A percentile compares a stretch with the other conserved stretches of the same genome.
These are phyloP conservation scores for Phialophora chinensis DNA, from an alignment of 2,329 filamentous ascomycete species.

Conservation along the genomic window DNA sequence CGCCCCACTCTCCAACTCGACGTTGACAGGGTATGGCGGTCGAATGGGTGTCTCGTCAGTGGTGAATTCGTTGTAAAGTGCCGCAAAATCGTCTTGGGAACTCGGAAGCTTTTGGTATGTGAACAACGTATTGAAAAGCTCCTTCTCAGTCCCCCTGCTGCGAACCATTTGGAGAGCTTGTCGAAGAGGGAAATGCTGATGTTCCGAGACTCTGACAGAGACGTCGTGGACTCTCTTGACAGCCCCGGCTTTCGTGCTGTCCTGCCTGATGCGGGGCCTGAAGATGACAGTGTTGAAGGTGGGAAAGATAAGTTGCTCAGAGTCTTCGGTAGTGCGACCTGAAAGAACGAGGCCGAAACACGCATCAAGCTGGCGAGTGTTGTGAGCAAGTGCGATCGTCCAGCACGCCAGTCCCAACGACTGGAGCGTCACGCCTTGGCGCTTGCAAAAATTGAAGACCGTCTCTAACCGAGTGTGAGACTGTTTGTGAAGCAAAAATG, in stretches of 20 bases:
- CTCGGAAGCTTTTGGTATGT: constrained; percentile 66
- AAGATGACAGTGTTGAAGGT: constrained; percentile 90
- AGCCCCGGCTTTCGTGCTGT: constrained; percentile 62
- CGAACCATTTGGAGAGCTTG: constrained; percentile 65
- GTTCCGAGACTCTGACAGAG: constrained; percentile 68
- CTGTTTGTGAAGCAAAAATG: constrained; percentile 53
- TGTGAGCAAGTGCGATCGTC: constrained; percentile 71
- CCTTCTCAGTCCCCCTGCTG: constrained; percentile 43
- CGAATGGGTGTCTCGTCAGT: constrained; percentile 62
- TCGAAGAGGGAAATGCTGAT: constrained; percentile 78
- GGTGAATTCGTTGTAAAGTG: constrained; percentile 65
- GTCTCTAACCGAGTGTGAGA: constrained; percentile 52
- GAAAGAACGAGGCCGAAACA: constrained; percentile 83
- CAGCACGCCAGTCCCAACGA: constrained; percentile 78
- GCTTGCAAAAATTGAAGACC: constrained; percentile 67
- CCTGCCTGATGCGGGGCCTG: constrained; percentile 73
- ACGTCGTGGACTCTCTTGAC: constrained; percentile 75
- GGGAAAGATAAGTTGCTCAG: constrained; percentile 75
- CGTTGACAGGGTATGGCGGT: constrained; percentile 80
- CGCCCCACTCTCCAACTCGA: constrained; percentile 73
- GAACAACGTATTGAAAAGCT: constrained; percentile 68
- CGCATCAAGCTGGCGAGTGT: constrained; percentile 71
- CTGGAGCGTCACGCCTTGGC: constrained; percentile 73
- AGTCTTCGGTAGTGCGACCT: constrained; percentile 76
- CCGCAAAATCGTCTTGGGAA: constrained; percentile 33